These are phyloP conservation scores for Aspergillus panamensis DNA, from an alignment of 495 filamentous ascomycete genomes.

Conservation along the genomic window DNA sequence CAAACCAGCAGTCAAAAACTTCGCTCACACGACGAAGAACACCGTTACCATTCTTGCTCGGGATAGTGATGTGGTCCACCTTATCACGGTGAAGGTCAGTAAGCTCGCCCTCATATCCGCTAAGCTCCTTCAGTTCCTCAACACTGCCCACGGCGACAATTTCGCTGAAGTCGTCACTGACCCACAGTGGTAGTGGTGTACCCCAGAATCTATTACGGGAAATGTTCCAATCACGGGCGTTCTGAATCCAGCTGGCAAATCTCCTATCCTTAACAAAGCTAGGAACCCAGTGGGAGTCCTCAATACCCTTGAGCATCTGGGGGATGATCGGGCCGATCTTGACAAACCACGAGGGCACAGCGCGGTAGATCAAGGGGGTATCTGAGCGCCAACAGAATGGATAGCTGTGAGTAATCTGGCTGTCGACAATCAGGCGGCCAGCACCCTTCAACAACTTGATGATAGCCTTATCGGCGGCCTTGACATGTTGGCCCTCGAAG, in stretches of 20 bases:
- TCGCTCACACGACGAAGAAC: constrained; percentile 76
- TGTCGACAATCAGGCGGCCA: constrained; percentile 80
- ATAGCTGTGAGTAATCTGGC: constrained; percentile 90
- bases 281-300: constrained; percentile 92
- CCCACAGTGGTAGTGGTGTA: constrained; percentile 91
- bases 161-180: constrained; percentile 83
- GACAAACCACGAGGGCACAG: constrained; percentile 95
- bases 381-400: constrained; percentile 96
- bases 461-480: constrained; percentile 91
- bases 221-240: constrained; percentile 97
- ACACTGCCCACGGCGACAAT: constrained; percentile 84
- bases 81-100: constrained; percentile 93
- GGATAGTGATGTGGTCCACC: constrained; percentile 95
- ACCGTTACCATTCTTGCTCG: constrained; percentile 86
- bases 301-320: constrained; percentile 84
- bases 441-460: constrained; percentile 83
- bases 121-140: constrained; percentile 79
- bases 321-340: constrained; percentile 82
- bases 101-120: constrained; percentile 79
- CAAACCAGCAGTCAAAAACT: constrained; percentile 98
- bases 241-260: constrained; percentile 82
- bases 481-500: constrained; percentile 87
- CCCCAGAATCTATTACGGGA: constrained; percentile 97
- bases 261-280: constrained; percentile 87
- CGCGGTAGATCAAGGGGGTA: constrained; percentile 90